Evolutionary conservation across 768 basidiomycete genomes (phyloP), one percentile per base, ranked within the genome.

Genomic region (Pulveroboletus sp.): DNA sequence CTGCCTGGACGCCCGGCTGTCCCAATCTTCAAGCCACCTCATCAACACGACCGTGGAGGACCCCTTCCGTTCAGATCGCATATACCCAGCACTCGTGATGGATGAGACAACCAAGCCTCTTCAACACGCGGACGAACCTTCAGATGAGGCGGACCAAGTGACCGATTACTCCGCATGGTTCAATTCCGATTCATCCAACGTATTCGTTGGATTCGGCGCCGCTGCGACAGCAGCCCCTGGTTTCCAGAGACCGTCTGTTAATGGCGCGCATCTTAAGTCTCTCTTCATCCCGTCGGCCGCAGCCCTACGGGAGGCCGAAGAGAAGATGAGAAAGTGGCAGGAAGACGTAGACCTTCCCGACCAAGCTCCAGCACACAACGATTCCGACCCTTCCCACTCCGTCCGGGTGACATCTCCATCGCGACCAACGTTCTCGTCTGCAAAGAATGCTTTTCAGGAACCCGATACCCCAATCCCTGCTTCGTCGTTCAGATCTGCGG

Each of bases 281-380:
- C 66, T 69, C n/a, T 54, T 72, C 10, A 58, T 82, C 17, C 84
- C 84, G 2, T 85, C 83, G 6, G 71, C 68, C 27, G 68, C 68
- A 20, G 80, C 85, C 1, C 61, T 85, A 8, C 76, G 73, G 8
- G 75, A 74, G 55, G 85, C 84, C 1, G 66, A 76, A 63, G 75
- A 75, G 36, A 78, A 72, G 54, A 69, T 82, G 60, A 69, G 66
- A 23, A 68, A 71, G 22, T 82, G 80, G 81, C 63, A 72, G 31
- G 68, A 72, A 36, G 72, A 74, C n/a, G 65, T 68, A n/a, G 39
- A 23, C 53, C 13, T 19, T 24, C 49, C 49, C 7, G 50, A 51
- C 36, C 49, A 47, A n/a, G 38, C 42, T 14, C 50, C 54, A 1
- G 66, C 71, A 2, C 65, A 68, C 11, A 54, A 34, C 17, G 50